Conservation (phyloP, 2,329 filamentous ascomycete species). For the Reticulascus tulasneorum region DNA sequence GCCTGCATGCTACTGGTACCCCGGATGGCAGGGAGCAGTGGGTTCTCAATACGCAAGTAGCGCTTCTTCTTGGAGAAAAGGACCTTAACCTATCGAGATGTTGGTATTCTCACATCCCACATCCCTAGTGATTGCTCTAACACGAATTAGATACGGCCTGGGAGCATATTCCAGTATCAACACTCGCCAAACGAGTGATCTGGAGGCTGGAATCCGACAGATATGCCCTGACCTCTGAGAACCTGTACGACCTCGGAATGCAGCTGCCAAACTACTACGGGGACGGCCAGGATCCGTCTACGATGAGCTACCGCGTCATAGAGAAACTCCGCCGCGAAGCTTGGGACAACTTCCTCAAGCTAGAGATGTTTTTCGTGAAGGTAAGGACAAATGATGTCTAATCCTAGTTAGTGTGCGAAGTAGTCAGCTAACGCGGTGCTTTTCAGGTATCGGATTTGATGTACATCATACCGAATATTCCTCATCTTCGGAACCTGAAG, state of each 20-base stretch:
- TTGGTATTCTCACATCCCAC: slow-evolving; percentile 30
- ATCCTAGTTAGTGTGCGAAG: no score
- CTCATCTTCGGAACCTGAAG: slow-evolving; percentile 53
- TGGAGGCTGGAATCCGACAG: slow-evolving; percentile 56
- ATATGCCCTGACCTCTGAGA: slow-evolving; percentile 50
- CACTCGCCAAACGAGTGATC: slow-evolving; percentile 53
- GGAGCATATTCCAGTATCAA: slow-evolving; percentile 50
- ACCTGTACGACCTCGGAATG: slow-evolving; percentile 48
- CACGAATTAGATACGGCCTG: slow-evolving; percentile 49
- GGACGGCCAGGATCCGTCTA: slow-evolving; percentile 36
- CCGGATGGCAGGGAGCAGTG: slow-evolving; percentile 60
- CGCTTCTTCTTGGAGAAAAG: slow-evolving; percentile 61
- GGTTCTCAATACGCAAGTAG: slow-evolving; percentile 62
- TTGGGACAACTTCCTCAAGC: slow-evolving; percentile 49
- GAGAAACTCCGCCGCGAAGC: slow-evolving; percentile 46
- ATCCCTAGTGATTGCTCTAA: neutral
- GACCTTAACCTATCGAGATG: slow-evolving; percentile 57
- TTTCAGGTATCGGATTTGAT: slow-evolving; percentile 58
- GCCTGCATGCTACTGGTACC: slow-evolving; percentile 46
- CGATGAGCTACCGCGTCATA: slow-evolving; percentile 37
- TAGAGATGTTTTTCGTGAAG: slow-evolving; percentile 66
- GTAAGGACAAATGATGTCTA: slow-evolving; percentile 38
- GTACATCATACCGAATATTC: slow-evolving; percentile 51
- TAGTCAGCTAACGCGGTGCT: slow-evolving; percentile 14
- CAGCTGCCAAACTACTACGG: slow-evolving; percentile 51